Percentiles rank a stretch among this genome's conserved stretches.
Conservation (phyloP, 1,284 basidiomycete genomes). For the Cutaneotrichosporon sp. region DNA sequence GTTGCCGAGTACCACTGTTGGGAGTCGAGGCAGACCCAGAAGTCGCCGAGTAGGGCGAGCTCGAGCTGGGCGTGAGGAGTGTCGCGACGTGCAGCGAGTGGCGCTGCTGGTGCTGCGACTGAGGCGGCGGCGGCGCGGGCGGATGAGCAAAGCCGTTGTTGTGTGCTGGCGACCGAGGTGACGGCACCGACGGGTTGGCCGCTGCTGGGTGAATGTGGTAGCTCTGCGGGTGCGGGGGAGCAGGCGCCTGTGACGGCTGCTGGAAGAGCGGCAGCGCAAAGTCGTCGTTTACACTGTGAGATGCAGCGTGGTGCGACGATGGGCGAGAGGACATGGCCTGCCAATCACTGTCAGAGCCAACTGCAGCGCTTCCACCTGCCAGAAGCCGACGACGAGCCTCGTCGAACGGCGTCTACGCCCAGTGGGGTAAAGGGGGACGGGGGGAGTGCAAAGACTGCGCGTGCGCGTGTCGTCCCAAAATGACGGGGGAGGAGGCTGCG, state of each 20-base stretch:
- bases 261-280: constrained; percentile 39
- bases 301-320: constrained; percentile 32
- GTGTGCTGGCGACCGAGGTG: constrained; percentile 12
- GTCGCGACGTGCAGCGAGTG: neutral
- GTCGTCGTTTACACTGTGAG: constrained; percentile 21
- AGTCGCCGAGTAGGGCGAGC: constrained; percentile 11
- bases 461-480: no score
- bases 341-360: neutral
- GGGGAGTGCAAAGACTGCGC: no score
- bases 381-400: no score
- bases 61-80: neutral
- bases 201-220: neutral
- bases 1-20: constrained; percentile 1
- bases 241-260: constrained; percentile 15
- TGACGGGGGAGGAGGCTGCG: no score
- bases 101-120: constrained; percentile 1
- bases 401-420: no score
- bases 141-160: constrained; percentile 8
- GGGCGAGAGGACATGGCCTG: constrained; percentile 33
- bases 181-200: constrained; percentile 10
- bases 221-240: constrained; percentile 4
- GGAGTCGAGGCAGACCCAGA: no score
- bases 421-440: no score
- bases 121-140: constrained; percentile 5
- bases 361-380: no score